Conservation (phyloP, 768 basidiomycete genomes). For the Naganishia onofrii region DNA sequence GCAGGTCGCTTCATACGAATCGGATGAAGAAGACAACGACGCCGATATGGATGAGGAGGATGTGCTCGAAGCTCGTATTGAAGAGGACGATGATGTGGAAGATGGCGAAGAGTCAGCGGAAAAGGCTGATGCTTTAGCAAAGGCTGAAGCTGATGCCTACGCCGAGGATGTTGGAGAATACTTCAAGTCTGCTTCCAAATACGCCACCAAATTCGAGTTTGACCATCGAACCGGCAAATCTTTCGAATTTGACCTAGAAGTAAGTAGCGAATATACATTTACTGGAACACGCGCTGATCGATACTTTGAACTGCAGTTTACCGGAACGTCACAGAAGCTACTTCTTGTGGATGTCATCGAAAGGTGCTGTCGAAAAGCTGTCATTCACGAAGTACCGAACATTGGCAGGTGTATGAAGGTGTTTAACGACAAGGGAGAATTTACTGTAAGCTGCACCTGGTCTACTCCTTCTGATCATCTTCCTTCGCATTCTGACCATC, state of each 20-base stretch:
- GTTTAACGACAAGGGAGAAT: slow-evolving; percentile 49
- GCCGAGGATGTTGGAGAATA: slow-evolving; percentile 45
- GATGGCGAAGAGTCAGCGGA: slow-evolving; percentile 36
- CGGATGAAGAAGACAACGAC: slow-evolving; percentile 62
- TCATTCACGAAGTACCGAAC: slow-evolving; percentile 84
- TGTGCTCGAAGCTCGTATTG: slow-evolving; percentile 47
- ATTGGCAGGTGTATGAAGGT: slow-evolving; percentile 69
- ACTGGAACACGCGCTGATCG: neutral
- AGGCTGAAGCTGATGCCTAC: slow-evolving; percentile 37
- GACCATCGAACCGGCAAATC: slow-evolving; percentile 54
- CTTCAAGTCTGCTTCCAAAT: slow-evolving; percentile 59
- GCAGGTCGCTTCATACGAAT: slow-evolving; percentile 60
- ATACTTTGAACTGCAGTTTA: slow-evolving; percentile 61
- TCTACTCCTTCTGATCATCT: neutral
- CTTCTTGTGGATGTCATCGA: slow-evolving; percentile 91
- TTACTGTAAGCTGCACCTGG: slow-evolving; percentile 44
- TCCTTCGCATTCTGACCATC: too few species aligned
- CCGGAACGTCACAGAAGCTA: slow-evolving; percentile 82
- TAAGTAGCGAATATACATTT: slow-evolving; percentile 53
- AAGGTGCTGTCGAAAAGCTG: slow-evolving; percentile 72
- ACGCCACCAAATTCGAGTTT: slow-evolving; percentile 72
- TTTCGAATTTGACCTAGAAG: slow-evolving; percentile 81
- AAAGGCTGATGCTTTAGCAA: slow-evolving; percentile 36
- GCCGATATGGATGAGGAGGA: slow-evolving; percentile 79
- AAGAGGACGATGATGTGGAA: slow-evolving; percentile 53